These are phyloP conservation scores for Kluyveromyces lactis DNA, from an alignment of 805 yeast genomes.

Conservation along the genomic window DNA sequence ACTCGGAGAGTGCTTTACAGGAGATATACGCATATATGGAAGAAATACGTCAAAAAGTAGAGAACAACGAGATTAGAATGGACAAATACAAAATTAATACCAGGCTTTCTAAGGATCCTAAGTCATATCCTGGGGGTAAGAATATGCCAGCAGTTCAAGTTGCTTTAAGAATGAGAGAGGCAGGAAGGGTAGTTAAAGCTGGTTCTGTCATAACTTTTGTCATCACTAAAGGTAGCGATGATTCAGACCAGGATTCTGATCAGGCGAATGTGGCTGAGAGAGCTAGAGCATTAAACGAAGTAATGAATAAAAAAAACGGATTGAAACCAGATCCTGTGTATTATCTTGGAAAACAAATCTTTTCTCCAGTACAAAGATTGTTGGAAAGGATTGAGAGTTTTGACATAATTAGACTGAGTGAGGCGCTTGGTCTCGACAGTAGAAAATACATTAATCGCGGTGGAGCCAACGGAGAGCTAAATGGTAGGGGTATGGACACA, in stretches of 20 bases:
- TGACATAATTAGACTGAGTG: constrained; percentile 71
- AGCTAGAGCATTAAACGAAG: constrained; percentile 75
- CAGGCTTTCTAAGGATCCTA: constrained; percentile 83
- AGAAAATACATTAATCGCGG: constrained; percentile 43
- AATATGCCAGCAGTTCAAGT: constrained; percentile 86
- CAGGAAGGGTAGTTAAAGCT: constrained; percentile 80
- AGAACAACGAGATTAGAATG: constrained; percentile 51
- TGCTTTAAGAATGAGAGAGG: constrained; percentile 70
- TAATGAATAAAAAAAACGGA: constrained; percentile 41
- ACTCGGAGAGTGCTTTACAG: constrained; percentile 66
- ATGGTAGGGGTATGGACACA: constrained; percentile 29
- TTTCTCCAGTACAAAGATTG: constrained; percentile 84
- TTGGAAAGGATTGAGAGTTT: constrained; percentile 80
- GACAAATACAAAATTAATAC: constrained; percentile 75
- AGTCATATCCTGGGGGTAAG: constrained; percentile 71
- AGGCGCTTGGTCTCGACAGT: constrained; percentile 69
- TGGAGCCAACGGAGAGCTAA: constrained; percentile 19
- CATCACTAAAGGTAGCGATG: constrained; percentile 44
- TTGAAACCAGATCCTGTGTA: constrained; percentile 66
- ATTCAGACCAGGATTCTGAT: constrained; percentile 25
- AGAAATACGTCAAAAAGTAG: constrained; percentile 47
- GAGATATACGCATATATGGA: constrained; percentile 69
- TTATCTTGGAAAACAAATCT: constrained; percentile 81
- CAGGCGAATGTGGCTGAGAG: constrained; percentile 54
- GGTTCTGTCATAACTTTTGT: constrained; percentile 87